Evolutionary conservation across 768 basidiomycete genomes (phyloP).

Genomic region (Calocybe indica): DNA sequence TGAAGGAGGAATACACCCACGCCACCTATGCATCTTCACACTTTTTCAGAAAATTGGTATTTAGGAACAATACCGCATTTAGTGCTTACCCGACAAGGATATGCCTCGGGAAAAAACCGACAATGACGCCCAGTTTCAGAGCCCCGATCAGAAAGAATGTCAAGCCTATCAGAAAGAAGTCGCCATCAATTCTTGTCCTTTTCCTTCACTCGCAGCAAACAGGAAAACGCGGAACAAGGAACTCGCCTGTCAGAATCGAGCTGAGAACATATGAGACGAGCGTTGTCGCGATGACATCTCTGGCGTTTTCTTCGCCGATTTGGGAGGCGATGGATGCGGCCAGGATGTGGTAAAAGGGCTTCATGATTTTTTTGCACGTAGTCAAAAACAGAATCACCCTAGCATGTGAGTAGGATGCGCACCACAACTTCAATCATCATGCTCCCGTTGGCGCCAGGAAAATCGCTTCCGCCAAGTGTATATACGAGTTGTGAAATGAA

Average conservation of each 20-base stretch:
- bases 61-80: constrained; percentile 14
- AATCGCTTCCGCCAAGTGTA: constrained; percentile 81
- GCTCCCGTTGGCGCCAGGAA: constrained; percentile 86
- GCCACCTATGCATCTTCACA: constrained; percentile 81
- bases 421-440: constrained; percentile 99
- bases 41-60: neutral
- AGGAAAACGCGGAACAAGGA: constrained; percentile 1
- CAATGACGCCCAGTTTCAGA: constrained; percentile 75
- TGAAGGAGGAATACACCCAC: constrained; percentile 89
- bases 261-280: constrained; percentile 85
- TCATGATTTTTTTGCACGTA: neutral
- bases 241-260: constrained; percentile 76
- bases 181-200: no score
- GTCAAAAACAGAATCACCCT: neutral
- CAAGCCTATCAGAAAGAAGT: constrained; percentile 36
- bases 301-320: constrained; percentile 63
- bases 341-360: constrained; percentile 96
- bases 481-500: constrained; percentile 81
- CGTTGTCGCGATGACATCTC: constrained; percentile 85
- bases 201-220: constrained; percentile 1
- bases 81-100: constrained; percentile 79
- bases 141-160: constrained; percentile 85
- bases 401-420: constrained; percentile 20
- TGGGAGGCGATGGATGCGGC: constrained; percentile 68
- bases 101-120: constrained; percentile 95